Conservation (phyloP, 768 basidiomycete genomes). For the Chalciporus chontae region DNA sequence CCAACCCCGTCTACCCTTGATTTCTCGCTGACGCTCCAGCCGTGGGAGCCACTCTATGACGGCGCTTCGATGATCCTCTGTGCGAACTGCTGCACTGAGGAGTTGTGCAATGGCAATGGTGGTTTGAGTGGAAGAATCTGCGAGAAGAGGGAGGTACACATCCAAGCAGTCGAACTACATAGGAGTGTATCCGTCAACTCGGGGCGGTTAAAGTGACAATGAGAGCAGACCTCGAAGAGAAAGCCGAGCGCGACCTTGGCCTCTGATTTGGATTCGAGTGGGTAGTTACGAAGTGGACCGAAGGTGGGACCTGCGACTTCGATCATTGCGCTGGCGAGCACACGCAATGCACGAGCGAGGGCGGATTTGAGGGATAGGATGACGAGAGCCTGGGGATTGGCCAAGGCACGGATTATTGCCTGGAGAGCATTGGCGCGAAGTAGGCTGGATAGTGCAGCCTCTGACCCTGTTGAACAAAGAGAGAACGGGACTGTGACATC, state of each 20-base stretch:
- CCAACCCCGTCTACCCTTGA: slow-evolving; percentile 67
- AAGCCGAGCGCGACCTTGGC: slow-evolving; percentile 56
- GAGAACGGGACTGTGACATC: not conserved
- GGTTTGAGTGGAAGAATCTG: slow-evolving; percentile 38
- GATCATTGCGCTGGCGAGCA: slow-evolving; percentile 55
- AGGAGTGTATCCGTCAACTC: not conserved
- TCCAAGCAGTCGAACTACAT: slow-evolving; percentile 58
- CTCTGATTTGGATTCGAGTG: slow-evolving; percentile 41
- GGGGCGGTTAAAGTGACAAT: not conserved
- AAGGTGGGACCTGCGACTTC: slow-evolving; percentile 68
- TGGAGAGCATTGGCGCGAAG: slow-evolving; percentile 55
- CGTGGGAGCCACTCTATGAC: slow-evolving; percentile 64
- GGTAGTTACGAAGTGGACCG: slow-evolving; percentile 49
- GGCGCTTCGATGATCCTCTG: slow-evolving; percentile 43
- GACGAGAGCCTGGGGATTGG: slow-evolving; percentile 35
- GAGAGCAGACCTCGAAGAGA: slow-evolving; percentile 51
- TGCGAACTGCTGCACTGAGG: slow-evolving; percentile 50
- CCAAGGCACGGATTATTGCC: slow-evolving; percentile 61
- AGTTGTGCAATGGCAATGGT: slow-evolving; percentile 57
- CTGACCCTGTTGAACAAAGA: slow-evolving; percentile 48
- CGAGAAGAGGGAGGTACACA: slow-evolving; percentile 61
- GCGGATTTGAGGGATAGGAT: slow-evolving; percentile 47
- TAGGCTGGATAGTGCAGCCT: slow-evolving; percentile 54
- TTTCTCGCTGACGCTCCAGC: slow-evolving; percentile 50
- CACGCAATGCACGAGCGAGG: slow-evolving; percentile 59